phyloP scores from a whole-genome alignment of 1,284 basidiomycete genomes.

The Neotropicomus parvogracilis region DNA sequence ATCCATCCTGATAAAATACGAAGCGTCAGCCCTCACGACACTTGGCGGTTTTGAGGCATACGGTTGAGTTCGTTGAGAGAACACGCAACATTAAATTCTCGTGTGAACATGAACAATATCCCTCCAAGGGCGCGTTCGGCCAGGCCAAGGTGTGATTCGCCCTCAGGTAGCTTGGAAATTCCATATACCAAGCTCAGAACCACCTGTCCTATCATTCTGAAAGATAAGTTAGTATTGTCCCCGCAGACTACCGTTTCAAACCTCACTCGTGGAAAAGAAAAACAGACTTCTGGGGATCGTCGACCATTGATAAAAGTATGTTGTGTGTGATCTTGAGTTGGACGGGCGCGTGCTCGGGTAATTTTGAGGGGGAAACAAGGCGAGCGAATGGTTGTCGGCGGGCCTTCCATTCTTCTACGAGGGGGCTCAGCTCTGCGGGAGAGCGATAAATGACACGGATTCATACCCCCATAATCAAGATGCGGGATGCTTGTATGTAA shows the following conservation, averaged over 20 bases:
- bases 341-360: constrained; percentile 7
- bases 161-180: constrained; percentile 1
- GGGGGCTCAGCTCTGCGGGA: background rate
- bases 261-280: constrained; percentile 3
- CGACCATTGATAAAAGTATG: constrained; percentile 3
- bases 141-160: constrained; percentile 2
- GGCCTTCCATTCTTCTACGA: constrained; percentile 7
- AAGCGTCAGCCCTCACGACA: background rate
- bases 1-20: constrained; percentile 1
- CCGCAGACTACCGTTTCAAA: background rate
- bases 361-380: constrained; percentile 6
- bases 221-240: background rate
- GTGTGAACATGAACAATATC: constrained; percentile 10
- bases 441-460: background rate
- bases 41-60: background rate
- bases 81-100: constrained; percentile 6
- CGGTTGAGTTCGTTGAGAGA: constrained; percentile 6
- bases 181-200: constrained; percentile 7
- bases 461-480: constrained; percentile 8
- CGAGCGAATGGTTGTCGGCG: constrained; percentile 5
- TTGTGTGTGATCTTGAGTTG: constrained; percentile 1
- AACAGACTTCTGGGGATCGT: constrained; percentile 1
- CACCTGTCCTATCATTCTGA: constrained; percentile 9
- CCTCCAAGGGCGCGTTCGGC: constrained; percentile 8
- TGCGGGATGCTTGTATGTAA: constrained; percentile 8